Evolutionary conservation across 768 basidiomycete genomes (phyloP).

Genomic region (Boletus sensibilis): DNA sequence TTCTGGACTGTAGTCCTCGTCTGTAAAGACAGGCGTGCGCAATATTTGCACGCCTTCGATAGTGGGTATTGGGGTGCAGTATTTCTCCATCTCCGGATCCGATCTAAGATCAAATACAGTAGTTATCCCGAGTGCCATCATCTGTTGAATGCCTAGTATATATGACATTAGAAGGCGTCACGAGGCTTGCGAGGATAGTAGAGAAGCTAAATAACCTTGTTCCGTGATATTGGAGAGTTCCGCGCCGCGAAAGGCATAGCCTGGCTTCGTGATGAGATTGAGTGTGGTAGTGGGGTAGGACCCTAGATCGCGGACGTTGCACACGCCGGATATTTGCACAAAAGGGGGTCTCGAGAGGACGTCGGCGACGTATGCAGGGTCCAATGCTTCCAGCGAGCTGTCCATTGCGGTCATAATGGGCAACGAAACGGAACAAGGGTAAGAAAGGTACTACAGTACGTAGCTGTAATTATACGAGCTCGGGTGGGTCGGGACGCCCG

Average conservation of each 20-base stretch:
- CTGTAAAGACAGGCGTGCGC: constrained; percentile 62
- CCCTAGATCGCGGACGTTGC: constrained; percentile 74
- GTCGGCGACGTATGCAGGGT: constrained; percentile 61
- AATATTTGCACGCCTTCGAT: constrained; percentile 64
- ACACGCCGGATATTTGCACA: constrained; percentile 66
- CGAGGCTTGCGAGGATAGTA: not conserved
- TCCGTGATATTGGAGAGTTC: constrained; percentile 70
- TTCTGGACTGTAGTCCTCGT: constrained; percentile 80
- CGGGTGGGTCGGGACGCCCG: not conserved
- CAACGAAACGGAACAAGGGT: not conserved
- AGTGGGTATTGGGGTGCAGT: constrained; percentile 58
- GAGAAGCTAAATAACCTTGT: constrained; percentile 48
- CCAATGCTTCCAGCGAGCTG: constrained; percentile 56
- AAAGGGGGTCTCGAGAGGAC: constrained; percentile 71
- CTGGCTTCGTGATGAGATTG: constrained; percentile 55
- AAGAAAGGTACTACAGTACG: not conserved
- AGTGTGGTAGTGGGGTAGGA: constrained; percentile 50
- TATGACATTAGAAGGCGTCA: constrained; percentile 1
- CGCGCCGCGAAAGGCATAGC: constrained; percentile 63
- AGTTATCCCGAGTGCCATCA: constrained; percentile 61
- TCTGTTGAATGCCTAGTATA: constrained; percentile 50
- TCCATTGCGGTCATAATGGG: constrained; percentile 21
- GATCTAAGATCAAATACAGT: constrained; percentile 78
- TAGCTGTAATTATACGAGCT: not conserved
- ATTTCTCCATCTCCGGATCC: constrained; percentile 76